These are phyloP conservation scores for Coemansia sp. DNA, from an alignment of 192 early-diverging fungal species.

Conservation along the genomic window DNA sequence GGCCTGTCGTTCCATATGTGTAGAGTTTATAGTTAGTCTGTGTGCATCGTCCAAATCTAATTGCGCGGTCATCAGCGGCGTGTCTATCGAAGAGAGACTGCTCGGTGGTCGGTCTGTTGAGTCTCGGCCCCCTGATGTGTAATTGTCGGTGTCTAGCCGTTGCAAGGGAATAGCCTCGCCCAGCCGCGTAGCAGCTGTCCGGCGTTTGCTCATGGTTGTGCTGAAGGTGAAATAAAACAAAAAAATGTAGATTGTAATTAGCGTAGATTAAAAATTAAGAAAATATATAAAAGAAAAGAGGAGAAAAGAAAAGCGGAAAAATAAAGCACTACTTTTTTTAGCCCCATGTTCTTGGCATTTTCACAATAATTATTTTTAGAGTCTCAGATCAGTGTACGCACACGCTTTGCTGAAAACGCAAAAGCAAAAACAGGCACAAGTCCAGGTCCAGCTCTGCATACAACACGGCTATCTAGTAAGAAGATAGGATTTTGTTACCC, in stretches of 20 bases:
- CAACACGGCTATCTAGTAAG: too few species aligned
- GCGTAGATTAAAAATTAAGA: background rate
- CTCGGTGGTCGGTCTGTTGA: conserved; percentile 24
- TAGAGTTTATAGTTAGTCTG: background rate
- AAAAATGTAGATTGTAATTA: background rate
- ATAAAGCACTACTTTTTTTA: background rate
- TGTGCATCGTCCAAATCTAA: conserved; percentile 29
- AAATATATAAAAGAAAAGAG: background rate
- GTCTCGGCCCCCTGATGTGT: background rate
- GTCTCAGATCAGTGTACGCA: background rate
- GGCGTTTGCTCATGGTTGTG: conserved; percentile 36
- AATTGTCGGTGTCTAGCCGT: conserved; percentile 22
- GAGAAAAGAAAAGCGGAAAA: conserved; percentile 2
- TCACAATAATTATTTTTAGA: background rate
- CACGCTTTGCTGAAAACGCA: too few species aligned
- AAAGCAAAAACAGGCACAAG: background rate
- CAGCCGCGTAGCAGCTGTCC: conserved; percentile 16
- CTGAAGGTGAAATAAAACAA: background rate
- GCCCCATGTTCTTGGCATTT: too few species aligned
- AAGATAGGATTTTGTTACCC: too few species aligned
- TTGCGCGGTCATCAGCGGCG: conserved; percentile 44
- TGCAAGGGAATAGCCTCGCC: conserved; percentile 48
- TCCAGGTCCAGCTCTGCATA: too few species aligned
- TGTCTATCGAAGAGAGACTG: conserved; percentile 42
- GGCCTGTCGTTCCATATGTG: background rate